These are phyloP conservation scores for Mycena vitilis DNA, from an alignment of 768 basidiomycete genomes.

Conservation along the genomic window DNA sequence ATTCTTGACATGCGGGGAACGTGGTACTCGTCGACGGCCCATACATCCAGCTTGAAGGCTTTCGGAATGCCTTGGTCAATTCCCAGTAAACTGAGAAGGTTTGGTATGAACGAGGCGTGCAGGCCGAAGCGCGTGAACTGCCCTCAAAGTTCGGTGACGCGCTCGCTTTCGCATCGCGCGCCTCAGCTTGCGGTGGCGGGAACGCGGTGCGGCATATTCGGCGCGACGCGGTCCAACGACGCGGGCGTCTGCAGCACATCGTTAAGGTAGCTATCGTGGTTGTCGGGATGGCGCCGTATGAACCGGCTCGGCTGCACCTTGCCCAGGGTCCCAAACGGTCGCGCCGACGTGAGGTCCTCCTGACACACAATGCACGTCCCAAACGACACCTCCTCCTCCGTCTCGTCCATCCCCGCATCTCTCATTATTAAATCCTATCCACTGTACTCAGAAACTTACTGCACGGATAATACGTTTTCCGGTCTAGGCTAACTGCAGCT, in stretches of 20 bases:
- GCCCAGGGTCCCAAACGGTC: constrained; percentile 88
- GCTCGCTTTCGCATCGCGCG: constrained; percentile 56
- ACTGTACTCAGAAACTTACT: no score
- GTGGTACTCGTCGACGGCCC: no score
- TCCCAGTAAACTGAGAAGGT: no score
- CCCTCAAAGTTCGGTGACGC: constrained; percentile 73
- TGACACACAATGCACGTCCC: constrained; percentile 99
- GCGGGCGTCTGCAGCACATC: constrained; percentile 74
- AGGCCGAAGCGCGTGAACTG: constrained; percentile 86
- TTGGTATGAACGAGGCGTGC: constrained; percentile 81
- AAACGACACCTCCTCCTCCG: constrained; percentile 64
- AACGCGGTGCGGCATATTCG: constrained; percentile 46
- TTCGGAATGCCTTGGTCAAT: no score
- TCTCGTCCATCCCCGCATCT: constrained; percentile 71
- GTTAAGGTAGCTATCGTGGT: constrained; percentile 71
- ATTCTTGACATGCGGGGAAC: no score
- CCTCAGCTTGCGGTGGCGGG: constrained; percentile 64
- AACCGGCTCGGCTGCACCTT: constrained; percentile 90
- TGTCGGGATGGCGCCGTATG: constrained; percentile 82
- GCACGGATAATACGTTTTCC: no score
- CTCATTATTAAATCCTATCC: no score
- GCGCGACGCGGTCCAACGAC: constrained; percentile 71
- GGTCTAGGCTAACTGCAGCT: no score
- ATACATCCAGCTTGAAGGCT: no score
- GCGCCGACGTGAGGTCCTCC: constrained; percentile 81